Percentiles rank a stretch among this genome's conserved stretches.
phyloP scores from a whole-genome alignment of 306 rosid genomes.

The Carpinus viminea region DNA sequence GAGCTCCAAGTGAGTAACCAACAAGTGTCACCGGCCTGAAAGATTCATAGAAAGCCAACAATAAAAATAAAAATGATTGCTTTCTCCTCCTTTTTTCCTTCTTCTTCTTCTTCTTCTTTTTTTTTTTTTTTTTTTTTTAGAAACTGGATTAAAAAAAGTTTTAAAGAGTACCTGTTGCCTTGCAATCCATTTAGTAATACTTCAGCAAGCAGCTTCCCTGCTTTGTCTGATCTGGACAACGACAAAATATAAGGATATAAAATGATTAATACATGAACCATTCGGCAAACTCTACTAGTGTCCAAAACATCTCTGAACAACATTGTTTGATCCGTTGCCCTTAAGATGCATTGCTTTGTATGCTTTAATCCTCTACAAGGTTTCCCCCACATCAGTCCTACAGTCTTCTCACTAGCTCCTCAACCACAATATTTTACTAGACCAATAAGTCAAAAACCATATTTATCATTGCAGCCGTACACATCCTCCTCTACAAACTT shows the following conservation, averaged over 20 bases:
- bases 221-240: conserved; percentile 64
- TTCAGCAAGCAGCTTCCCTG: conserved; percentile 71
- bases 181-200: conserved; percentile 58
- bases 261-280: not conserved
- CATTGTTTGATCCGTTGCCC: not conserved
- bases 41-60: conserved; percentile 34
- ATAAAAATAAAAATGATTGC: not conserved
- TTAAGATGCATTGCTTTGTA: not conserved
- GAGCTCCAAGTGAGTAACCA: conserved; percentile 73
- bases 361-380: not conserved
- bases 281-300: not conserved
- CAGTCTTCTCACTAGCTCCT: not conserved
- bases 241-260: not conserved
- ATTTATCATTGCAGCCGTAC: not conserved
- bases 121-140: not conserved
- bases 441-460: not conserved
- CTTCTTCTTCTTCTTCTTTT: not conserved
- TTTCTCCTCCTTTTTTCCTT: not conserved
- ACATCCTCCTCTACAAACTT: not conserved
- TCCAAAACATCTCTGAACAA: not conserved
- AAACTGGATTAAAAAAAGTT: not conserved
- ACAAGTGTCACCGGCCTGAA: conserved; percentile 79
- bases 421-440: not conserved
- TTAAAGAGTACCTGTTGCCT: conserved; percentile 55
- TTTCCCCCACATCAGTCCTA: not conserved